Evolutionary conservation across 129 eudicot genomes (phyloP).

Genomic region (Deinandra increscens): DNA sequence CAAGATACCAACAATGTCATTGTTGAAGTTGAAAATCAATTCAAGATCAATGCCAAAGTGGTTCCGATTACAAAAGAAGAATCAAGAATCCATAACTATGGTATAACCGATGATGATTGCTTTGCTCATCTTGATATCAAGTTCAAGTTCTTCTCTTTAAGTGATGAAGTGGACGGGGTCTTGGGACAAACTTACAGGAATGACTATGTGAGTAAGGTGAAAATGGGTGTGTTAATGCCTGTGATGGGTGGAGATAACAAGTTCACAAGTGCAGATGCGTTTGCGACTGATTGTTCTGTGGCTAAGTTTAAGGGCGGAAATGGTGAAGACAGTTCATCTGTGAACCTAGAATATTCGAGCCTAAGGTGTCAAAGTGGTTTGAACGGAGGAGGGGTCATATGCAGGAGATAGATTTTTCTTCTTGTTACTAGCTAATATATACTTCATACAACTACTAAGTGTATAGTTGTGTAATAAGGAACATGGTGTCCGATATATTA

Average conservation of each 20-base stretch:
- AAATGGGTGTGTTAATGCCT: conserved; percentile 71
- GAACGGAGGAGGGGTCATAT: conserved; percentile 58
- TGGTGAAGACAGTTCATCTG: conserved; percentile 1
- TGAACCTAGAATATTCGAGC: conserved; percentile 40
- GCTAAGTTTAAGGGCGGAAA: conserved; percentile 32
- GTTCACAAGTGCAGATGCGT: conserved; percentile 40
- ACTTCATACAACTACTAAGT: not conserved
- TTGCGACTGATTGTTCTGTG: conserved; percentile 56
- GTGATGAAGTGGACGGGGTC: conserved; percentile 51
- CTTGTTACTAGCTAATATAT: no score
- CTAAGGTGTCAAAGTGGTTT: conserved; percentile 55
- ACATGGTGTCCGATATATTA: no score
- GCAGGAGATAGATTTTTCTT: conserved; percentile 54
- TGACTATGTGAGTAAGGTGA: conserved; percentile 59
- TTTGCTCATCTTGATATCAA: conserved; percentile 85
- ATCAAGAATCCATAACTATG: conserved; percentile 57
- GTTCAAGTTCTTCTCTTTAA: conserved; percentile 60
- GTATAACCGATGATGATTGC: conserved; percentile 51
- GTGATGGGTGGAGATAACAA: conserved; percentile 64
- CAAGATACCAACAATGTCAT: conserved; percentile 41
- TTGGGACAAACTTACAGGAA: conserved; percentile 63
- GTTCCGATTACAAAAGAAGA: conserved; percentile 67
- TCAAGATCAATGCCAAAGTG: conserved; percentile 59
- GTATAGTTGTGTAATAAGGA: no score
- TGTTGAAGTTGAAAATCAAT: conserved; percentile 46